Base-by-base conservation (phyloP, 2,329 filamentous ascomycete species). In the Fusarium coicis region DNA sequence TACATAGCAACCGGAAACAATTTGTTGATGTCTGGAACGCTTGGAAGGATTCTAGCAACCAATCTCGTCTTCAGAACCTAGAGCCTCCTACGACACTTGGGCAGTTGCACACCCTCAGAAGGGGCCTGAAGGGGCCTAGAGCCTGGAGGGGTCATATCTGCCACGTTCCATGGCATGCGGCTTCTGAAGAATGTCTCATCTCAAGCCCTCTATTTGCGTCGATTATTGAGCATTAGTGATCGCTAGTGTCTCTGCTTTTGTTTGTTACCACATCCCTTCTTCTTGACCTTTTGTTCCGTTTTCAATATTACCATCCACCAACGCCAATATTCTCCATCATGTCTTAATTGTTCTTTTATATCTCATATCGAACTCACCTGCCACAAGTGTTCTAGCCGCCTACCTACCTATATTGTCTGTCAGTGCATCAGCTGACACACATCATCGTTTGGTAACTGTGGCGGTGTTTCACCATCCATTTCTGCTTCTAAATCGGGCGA, bases 401-500 rank as follows among this genome's bases (percentile, higher is more conserved):
- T n/a, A n/a, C n/a, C n/a, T n/a, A n/a, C n/a, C n/a, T 23, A 50
- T 15, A 28, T 32, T 50, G 28, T 23, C 26, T 37, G 55, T 32
- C 63, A 61, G 52, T 44, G 55, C 66, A 52, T 61, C 54, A 60
- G 70, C 70, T 73, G 70, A 60, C 66, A 73, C 70, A 19, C 39
- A 50, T 43, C 21, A 49, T 61, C 34, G 55, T 65, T 62, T 55
- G 44, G 71, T 55, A 66, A 43, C 47, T 30, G 74, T 61, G 70
- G 74, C 73, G 46, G 70, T 74, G 74, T 71, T 59, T 72, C 58
- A 73, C 57, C 50, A 46, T 67, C 26, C 19, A n/a, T 36, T 56
- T 34, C 6, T n/a, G 58, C 43, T 77, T 77, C 74, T 77, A 77
- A 74, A 70, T 77, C 57, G 44, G 70, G 72, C 73, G 58, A 56